Evolutionary conservation across 306 rosid genomes (phyloP).

Genomic region (Echinosophora koreensis): DNA sequence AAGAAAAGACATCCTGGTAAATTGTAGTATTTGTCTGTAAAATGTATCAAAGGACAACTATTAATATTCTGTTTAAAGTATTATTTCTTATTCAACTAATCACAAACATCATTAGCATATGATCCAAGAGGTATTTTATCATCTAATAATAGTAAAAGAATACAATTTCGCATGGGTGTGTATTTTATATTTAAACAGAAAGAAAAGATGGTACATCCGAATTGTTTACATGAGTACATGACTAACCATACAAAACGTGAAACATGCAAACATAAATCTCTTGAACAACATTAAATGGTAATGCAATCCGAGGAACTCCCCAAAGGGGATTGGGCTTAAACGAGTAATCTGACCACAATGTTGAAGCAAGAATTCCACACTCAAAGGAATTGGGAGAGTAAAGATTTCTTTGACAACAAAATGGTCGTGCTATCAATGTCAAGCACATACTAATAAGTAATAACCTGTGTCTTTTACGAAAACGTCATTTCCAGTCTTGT

Average conservation of each 20-base stretch:
- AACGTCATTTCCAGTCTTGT: too few relatives aligned
- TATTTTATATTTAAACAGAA: not conserved
- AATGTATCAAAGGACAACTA: conserved; percentile 38
- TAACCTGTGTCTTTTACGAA: too few relatives aligned
- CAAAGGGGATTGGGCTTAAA: too few relatives aligned
- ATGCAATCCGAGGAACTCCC: too few relatives aligned
- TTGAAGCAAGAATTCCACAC: too few relatives aligned
- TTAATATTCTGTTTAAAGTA: conserved; percentile 30
- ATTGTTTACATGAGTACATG: not conserved
- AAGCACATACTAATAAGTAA: too few relatives aligned
- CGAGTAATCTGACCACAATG: too few relatives aligned
- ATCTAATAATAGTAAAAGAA: not conserved
- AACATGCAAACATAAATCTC: conserved; percentile 12
- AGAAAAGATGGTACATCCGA: not conserved
- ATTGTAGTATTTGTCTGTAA: conserved; percentile 84
- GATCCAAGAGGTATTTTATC: conserved; percentile 8
- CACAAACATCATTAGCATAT: conserved; percentile 3
- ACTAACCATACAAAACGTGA: not conserved
- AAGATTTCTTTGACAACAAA: too few relatives aligned
- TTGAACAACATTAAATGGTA: not conserved
- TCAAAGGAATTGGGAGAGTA: too few relatives aligned
- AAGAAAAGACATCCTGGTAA: conserved; percentile 90
- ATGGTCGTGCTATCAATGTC: too few relatives aligned
- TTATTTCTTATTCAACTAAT: conserved; percentile 1
- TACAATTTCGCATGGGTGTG: not conserved